Conservation (phyloP, 2,329 filamentous ascomycete species). For the Aspergillus sp. region DNA sequence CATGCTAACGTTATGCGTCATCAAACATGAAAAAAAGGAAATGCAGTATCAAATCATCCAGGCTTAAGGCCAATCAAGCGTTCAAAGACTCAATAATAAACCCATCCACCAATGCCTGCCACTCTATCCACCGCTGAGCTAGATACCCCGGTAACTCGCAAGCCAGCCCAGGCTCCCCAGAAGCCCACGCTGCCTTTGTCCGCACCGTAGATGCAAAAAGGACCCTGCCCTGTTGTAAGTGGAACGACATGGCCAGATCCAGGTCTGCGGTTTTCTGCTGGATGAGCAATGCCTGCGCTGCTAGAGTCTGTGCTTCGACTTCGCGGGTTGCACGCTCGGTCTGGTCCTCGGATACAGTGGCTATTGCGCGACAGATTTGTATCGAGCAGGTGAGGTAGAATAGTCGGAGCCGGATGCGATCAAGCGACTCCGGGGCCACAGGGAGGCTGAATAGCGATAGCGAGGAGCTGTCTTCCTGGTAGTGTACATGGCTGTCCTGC, state of each 20-base stretch:
- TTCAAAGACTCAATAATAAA: not conserved
- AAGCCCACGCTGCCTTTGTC: not conserved
- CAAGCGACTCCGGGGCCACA: not conserved
- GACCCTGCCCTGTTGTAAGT: not conserved
- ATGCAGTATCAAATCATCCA: not conserved
- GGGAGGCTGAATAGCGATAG: not conserved
- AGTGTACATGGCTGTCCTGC: not conserved
- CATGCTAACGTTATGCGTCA: not conserved
- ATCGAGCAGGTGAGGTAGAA: not conserved
- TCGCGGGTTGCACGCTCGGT: not conserved
- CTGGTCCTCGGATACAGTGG: not conserved
- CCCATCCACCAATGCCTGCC: not conserved
- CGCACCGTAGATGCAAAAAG: not conserved
- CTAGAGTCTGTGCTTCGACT: not conserved
- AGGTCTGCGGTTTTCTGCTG: not conserved
- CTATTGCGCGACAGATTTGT: not conserved
- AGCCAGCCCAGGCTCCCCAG: not conserved
- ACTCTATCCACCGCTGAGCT: not conserved
- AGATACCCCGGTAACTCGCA: not conserved
- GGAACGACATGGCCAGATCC: not conserved
- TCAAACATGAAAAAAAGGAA: not conserved
- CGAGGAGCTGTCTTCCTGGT: not conserved
- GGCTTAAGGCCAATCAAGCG: not conserved
- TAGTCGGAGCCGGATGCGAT: not conserved
- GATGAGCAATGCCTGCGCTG: not conserved